phyloP scores from a whole-genome alignment of 768 basidiomycete genomes.

The Tephrocybe sp. region DNA sequence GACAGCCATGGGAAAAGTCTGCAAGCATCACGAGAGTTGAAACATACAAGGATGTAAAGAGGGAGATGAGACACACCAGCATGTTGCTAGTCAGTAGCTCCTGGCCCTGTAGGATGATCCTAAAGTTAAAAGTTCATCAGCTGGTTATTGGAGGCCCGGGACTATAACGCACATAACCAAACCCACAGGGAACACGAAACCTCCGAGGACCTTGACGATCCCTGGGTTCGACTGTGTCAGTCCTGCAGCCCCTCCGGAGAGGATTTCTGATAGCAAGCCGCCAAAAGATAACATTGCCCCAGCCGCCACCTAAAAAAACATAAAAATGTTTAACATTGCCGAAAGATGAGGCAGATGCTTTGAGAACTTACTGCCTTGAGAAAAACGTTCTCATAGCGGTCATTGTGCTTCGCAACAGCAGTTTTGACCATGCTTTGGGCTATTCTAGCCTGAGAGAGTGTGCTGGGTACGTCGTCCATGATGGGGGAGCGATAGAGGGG shows the following conservation, averaged over 20 bases:
- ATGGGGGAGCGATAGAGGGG: background rate
- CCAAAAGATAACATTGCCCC: conserved; percentile 78
- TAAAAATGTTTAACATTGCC: conserved; percentile 19
- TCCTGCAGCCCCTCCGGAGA: conserved; percentile 57
- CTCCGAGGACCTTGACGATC: conserved; percentile 62
- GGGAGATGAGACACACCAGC: conserved; percentile 47
- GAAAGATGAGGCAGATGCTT: background rate
- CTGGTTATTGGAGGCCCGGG: too few species aligned
- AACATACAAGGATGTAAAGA: background rate
- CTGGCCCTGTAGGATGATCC: conserved; percentile 71
- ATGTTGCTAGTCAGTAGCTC: conserved; percentile 77
- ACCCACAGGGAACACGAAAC: conserved; percentile 74
- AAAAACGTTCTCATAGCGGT: conserved; percentile 59
- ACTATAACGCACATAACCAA: conserved; percentile 64
- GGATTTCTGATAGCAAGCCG: conserved; percentile 59
- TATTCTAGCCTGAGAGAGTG: conserved; percentile 60
- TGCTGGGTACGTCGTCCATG: conserved; percentile 31
- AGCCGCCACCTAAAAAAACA: conserved; percentile 61
- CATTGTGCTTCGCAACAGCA: conserved; percentile 63
- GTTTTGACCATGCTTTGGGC: conserved; percentile 55
- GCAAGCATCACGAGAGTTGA: background rate
- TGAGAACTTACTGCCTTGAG: conserved; percentile 59
- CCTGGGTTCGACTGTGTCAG: conserved; percentile 60
- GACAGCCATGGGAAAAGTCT: conserved; percentile 73
- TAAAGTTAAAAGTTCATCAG: conserved; percentile 22